Evolutionary conservation across 73 alveolate species (phyloP).

Genomic region (Symbiodinium natans): DNA sequence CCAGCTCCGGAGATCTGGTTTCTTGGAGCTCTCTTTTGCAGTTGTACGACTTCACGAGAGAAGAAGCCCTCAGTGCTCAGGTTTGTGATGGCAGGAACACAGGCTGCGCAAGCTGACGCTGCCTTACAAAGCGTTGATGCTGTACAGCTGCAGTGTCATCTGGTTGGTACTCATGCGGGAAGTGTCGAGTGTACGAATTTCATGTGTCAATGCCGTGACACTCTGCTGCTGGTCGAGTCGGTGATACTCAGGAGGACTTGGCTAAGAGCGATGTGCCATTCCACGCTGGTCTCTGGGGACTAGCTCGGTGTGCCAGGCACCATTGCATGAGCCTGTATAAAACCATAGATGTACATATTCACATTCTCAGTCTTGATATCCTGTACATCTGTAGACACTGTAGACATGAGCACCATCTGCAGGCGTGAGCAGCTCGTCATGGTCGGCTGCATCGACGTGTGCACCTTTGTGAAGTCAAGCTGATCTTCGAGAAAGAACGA

Average conservation of each 20-base stretch:
- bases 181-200: no score
- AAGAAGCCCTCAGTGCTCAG: background rate
- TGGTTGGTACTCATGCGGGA: no score
- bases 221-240: background rate
- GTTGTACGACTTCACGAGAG: no score
- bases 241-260: constrained; percentile 50
- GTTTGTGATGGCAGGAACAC: constrained; percentile 17
- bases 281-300: constrained; percentile 93
- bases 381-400: no score
- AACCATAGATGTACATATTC: no score
- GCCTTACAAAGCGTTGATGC: no score
- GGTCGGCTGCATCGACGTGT: constrained; percentile 2
- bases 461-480: background rate
- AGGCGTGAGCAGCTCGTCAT: background rate
- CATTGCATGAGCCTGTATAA: background rate
- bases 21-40: no score
- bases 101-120: background rate
- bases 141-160: no score
- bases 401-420: no score
- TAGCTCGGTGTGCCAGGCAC: constrained; percentile 86
- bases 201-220: no score
- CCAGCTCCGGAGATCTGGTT: background rate
- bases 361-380: no score
- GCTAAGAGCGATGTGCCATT: constrained; percentile 41
- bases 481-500: no score